Conservation (phyloP, 371 early-diverging fungal species). For the Dinochytrium kinnereticum region DNA sequence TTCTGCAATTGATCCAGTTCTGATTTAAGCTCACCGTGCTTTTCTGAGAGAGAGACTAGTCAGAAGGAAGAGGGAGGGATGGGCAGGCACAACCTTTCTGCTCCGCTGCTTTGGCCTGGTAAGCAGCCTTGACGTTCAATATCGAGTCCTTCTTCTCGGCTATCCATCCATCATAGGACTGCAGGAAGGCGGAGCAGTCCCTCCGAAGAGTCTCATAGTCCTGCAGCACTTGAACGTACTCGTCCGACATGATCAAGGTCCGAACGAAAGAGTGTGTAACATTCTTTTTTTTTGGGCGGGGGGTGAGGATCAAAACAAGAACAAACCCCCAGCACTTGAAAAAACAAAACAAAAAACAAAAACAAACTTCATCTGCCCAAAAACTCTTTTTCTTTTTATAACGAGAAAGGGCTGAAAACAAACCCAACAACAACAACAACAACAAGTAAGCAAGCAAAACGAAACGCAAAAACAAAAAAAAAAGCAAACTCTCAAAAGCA, state of each 20-base stretch:
- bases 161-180: not conserved
- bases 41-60: not conserved
- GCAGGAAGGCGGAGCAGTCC: not conserved
- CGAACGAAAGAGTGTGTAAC: not conserved
- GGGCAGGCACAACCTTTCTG: not conserved
- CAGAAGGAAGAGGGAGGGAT: not conserved
- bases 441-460: too few relatives aligned
- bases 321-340: too few relatives aligned
- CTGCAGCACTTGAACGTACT: not conserved
- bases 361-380: too few relatives aligned
- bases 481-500: too few relatives aligned
- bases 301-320: too few relatives aligned
- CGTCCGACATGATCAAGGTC: slow-evolving; percentile 6
- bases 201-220: slow-evolving; percentile 1
- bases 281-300: too few relatives aligned
- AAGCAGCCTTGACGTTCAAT: not conserved
- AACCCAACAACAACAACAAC: too few relatives aligned
- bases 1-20: not conserved
- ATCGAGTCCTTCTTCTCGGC: slow-evolving; percentile 3
- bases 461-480: too few relatives aligned
- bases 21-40: not conserved
- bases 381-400: too few relatives aligned
- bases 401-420: too few relatives aligned
- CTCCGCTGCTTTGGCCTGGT: not conserved
- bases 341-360: too few relatives aligned